These are phyloP conservation scores for Syzygium syzygioides DNA, from an alignment of 441 rosid species.

Conservation along the genomic window DNA sequence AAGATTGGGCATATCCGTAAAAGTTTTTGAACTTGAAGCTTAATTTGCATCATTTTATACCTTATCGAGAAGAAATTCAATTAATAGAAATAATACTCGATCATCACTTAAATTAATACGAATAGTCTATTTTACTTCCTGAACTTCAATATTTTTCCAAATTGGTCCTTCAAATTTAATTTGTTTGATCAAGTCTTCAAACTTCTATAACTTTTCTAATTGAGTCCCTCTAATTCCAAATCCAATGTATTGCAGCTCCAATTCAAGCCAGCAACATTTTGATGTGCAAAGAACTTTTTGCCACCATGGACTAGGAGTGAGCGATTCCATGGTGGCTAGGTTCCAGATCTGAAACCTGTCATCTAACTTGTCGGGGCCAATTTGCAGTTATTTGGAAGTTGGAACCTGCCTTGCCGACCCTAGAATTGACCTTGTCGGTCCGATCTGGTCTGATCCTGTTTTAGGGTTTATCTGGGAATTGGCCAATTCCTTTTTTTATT, in stretches of 20 bases:
- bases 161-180: not conserved
- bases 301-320: too few species aligned
- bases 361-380: not conserved
- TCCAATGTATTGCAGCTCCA: not conserved
- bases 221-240: not conserved
- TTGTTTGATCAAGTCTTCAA: not conserved
- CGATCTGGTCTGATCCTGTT: accelerated
- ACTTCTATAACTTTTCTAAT: not conserved
- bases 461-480: accelerated
- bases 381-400: not conserved
- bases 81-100: too few species aligned
- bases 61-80: not conserved
- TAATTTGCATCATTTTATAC: not conserved
- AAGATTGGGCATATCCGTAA: not conserved
- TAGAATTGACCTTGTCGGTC: accelerated
- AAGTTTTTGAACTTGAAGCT: not conserved
- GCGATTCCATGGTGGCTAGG: not conserved
- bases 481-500: not conserved
- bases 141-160: not conserved
- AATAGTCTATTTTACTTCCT: not conserved
- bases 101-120: not conserved
- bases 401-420: not conserved
- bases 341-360: not conserved
- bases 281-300: not conserved
- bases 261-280: not conserved